Conservation (phyloP, 495 filamentous ascomycete genomes). For the Clavariopsis aquatica region DNA sequence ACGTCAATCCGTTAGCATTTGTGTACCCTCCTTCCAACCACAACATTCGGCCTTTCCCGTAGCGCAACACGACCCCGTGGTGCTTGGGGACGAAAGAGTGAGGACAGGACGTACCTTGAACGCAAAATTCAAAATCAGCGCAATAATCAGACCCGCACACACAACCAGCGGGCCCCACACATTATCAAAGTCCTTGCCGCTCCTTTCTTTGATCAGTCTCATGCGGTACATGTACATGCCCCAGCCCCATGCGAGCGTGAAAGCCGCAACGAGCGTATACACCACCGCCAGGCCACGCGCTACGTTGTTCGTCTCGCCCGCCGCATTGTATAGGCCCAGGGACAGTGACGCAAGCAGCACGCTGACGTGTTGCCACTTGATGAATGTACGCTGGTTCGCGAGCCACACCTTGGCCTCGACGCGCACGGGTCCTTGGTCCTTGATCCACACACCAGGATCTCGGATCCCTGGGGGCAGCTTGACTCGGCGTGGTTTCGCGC, state of each 20-base stretch:
- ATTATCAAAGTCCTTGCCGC: constrained; percentile 91
- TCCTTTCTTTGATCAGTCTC: constrained; percentile 76
- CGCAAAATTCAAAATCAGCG: constrained; percentile 82
- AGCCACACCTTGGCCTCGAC: constrained; percentile 99
- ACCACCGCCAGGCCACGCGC: constrained; percentile 74
- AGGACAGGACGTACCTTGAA: constrained; percentile 59
- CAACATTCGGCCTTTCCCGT: neutral
- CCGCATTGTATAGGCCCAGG: constrained; percentile 83
- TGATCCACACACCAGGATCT: constrained; percentile 81
- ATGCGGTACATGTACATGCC: constrained; percentile 74
- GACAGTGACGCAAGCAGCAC: constrained; percentile 81
- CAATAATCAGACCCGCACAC: constrained; percentile 73
- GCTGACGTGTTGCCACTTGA: constrained; percentile 95
- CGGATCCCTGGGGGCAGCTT: constrained; percentile 80
- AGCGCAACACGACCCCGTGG: neutral
- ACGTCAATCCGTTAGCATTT: neutral
- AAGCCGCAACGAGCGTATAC: constrained; percentile 79
- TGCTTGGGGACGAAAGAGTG: neutral
- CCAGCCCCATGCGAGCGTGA: constrained; percentile 85
- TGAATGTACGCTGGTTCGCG: constrained; percentile 93
- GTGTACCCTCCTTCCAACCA: neutral
- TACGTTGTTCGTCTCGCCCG: constrained; percentile 67
- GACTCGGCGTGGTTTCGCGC: constrained; percentile 44
- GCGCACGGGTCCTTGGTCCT: constrained; percentile 83
- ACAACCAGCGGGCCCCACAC: constrained; percentile 80